Base-by-base conservation (phyloP, 1,284 basidiomycete genomes). In the Cutaneotrichosporon curvatum region DNA sequence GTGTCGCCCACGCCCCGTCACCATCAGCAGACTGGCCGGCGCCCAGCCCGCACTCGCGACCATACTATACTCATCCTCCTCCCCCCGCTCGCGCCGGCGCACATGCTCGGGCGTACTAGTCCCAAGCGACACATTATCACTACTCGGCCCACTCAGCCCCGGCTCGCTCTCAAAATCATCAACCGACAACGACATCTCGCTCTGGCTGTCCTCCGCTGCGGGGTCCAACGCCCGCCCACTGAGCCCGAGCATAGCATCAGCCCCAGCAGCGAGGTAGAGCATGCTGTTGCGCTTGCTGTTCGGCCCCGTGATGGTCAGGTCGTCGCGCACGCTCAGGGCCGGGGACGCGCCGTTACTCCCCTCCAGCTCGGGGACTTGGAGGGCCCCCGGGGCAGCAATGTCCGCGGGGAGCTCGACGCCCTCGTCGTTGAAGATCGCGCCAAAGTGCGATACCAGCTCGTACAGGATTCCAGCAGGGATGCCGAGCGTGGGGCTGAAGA, bases 381-480 rank as follows among this genome's bases (percentile, higher is more conserved):
- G 38, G 15, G 31, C 40, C 15, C n/a, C 40, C 2, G 31, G 36
- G 11, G 38, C 37, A 1, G 47, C 32, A 22, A 47, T 48, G 38
- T 53, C 51, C 7, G 50, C 42, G 10, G 47, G 44, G 2, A 53
- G 31, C 35, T 68, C 70, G 38, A 70, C 73, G n/a, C n/a, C 57
- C 22, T 74, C 76, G 55, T 76, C 76, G 60, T 87, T 86, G 74
- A 89, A 90, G 34, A 90, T 87, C 8, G 81, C 79, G 57, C 88
- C 88, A 72, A 92, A 94, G 65, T 92, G 87, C 50, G 81, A 83
- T 22, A 95, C 79, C 80, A 95, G 87, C 58, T 95, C 75, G 63
- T 86, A 89, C 71, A 95, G 92, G 39, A 95, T 85, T 6, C 89
- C 90, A 0, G 90, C 91, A 14, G 91, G 91, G 57, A 96, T 94